Base-by-base conservation (phyloP, 306 rosid genomes). In the Purshia tridentata region DNA sequence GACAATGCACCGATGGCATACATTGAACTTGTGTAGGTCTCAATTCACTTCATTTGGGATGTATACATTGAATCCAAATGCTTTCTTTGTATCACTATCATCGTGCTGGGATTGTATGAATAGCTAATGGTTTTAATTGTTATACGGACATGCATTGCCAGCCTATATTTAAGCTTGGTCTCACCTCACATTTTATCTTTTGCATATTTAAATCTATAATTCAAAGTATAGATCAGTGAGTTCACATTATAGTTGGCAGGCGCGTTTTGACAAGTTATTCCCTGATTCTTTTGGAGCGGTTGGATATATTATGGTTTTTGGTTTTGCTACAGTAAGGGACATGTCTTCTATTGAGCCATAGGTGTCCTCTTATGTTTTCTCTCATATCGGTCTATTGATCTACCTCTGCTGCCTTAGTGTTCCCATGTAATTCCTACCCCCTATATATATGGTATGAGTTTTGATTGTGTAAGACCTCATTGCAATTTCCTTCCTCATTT, bases 1-100 rank as follows among this genome's bases (percentile, higher is more conserved):
- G 98, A 94, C 82, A 94, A 94, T 84, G 98, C 98, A 44, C 97
- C 97, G 39, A 91, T 94, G 97, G 97, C 98, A 12, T 91, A 80
- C 85, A 91, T 94, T 72, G 97, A 94, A 80, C 98, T 94, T 70
- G 98, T 94, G 77, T 93, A 90, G 89, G 60, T 81, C 48, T 14
- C 12, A 56, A 29, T 76, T 6, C 47, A 39, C 5, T 59, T 42
- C 19, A 52, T 18, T 40, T 49, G 47, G 39, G 10, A 2, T 68
- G 9, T 39, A 15, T 10, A 16, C 45, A 2, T 50, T 35, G 29
- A 10, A 50, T 68, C 42, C 56, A 48, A 48, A 4, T 48, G 56
- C 6, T 12, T 2, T 40, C 62, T 53, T 3, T 53, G 18, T 69
- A 13, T 6, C 23, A n/a, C 11, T 69, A 13, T 12, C 23, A n/a